Conservation (phyloP, 768 basidiomycete genomes). For the Piloderma croceum region DNA sequence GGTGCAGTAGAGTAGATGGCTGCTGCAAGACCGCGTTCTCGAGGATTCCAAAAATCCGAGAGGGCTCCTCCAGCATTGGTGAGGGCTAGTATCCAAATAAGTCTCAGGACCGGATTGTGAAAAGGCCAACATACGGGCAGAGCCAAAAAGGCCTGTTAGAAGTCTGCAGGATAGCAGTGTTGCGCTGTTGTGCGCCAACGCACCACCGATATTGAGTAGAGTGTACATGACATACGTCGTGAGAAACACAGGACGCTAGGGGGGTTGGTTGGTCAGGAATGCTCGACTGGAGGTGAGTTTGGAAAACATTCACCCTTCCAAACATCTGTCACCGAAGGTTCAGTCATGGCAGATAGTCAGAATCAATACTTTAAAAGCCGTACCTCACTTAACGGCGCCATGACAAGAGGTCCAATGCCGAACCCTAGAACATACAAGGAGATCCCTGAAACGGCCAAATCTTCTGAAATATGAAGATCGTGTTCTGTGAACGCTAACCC, state of each 20-base stretch:
- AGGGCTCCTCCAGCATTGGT: conserved; percentile 57
- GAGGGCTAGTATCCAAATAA: conserved; percentile 36
- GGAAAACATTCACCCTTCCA: conserved; percentile 40
- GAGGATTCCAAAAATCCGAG: conserved; percentile 52
- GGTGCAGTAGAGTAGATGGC: conserved; percentile 54
- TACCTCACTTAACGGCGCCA: conserved; percentile 55
- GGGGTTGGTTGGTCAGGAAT: conserved; percentile 1
- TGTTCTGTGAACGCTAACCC: conserved; percentile 39
- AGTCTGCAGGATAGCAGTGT: conserved; percentile 48
- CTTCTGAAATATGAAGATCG: conserved; percentile 45
- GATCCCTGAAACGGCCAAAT: conserved; percentile 52
- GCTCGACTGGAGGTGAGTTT: conserved; percentile 1
- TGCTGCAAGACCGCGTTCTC: conserved; percentile 56
- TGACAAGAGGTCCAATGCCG: conserved; percentile 50
- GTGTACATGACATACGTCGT: conserved; percentile 45
- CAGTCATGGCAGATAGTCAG: no score
- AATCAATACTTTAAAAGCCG: no score
- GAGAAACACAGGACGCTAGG: conserved; percentile 50
- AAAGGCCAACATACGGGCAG: conserved; percentile 29
- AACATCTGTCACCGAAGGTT: no score
- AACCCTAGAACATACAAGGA: conserved; percentile 62
- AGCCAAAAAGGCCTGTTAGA: conserved; percentile 53
- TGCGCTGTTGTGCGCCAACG: conserved; percentile 41
- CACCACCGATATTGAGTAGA: conserved; percentile 49
- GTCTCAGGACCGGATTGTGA: conserved; percentile 7